These are phyloP conservation scores for Pyrrhoderma lamaoense DNA, from an alignment of 1,284 basidiomycete genomes.

Conservation along the genomic window DNA sequence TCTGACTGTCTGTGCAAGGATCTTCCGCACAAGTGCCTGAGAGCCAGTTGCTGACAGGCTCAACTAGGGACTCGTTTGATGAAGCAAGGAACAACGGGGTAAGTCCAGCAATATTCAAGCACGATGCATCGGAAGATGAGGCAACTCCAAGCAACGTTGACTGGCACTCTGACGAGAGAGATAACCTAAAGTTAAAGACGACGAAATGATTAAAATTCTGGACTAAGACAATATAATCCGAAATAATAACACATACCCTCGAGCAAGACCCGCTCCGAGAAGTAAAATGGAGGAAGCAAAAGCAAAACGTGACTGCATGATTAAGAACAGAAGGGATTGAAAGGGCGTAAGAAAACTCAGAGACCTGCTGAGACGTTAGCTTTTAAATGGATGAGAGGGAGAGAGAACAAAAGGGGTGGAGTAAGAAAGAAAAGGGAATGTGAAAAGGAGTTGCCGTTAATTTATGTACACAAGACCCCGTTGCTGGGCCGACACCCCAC, in stretches of 20 bases:
- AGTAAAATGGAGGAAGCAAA: slow-evolving; percentile 4
- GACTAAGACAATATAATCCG: too few relatives aligned
- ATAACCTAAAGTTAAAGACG: background rate
- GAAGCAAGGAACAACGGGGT: slow-evolving; percentile 34
- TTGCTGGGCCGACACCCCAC: slow-evolving; percentile 1
- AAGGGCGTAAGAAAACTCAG: background rate
- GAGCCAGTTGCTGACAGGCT: slow-evolving; percentile 51
- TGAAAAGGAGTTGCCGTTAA: background rate
- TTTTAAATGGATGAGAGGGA: background rate
- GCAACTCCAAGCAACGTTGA: slow-evolving; percentile 35
- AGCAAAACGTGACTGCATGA: slow-evolving; percentile 13
- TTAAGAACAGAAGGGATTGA: background rate
- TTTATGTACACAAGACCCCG: background rate
- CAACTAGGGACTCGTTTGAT: slow-evolving; percentile 40
- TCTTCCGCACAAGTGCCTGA: slow-evolving; percentile 43
- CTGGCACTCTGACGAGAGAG: slow-evolving; percentile 27
- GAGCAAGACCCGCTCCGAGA: background rate
- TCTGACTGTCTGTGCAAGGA: slow-evolving; percentile 49
- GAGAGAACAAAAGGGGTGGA: background rate
- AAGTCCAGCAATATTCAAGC: slow-evolving; percentile 46
- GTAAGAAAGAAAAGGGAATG: background rate
- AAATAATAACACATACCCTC: too few relatives aligned
- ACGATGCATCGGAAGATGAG: slow-evolving; percentile 38
- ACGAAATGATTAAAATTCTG: too few relatives aligned
- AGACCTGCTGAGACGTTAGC: slow-evolving; percentile 9